Percentiles rank a stretch among this genome's conserved stretches.
Conservation (phyloP, 108 stramenopile genomes). For the Epithemia pelagica region DNA sequence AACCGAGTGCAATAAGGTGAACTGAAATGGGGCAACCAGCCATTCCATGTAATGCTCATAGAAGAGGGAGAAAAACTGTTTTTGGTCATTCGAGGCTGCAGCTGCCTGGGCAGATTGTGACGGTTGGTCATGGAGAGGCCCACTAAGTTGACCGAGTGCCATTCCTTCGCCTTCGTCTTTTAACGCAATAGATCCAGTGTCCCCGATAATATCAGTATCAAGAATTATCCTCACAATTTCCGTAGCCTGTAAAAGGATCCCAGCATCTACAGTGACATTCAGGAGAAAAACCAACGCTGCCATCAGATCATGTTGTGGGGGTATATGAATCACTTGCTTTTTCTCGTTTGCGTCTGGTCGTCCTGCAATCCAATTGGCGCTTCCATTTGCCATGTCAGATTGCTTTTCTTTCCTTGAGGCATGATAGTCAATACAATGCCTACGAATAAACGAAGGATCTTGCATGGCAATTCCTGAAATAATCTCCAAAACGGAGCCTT, state of each 20-base stretch:
- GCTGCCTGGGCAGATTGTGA: conserved; percentile 10
- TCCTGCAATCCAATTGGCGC: conserved; percentile 4
- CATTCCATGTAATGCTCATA: conserved; percentile 78
- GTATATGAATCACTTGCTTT: conserved; percentile 53
- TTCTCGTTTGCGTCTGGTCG: conserved; percentile 61
- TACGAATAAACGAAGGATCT: conserved; percentile 62
- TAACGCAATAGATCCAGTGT: conserved; percentile 38
- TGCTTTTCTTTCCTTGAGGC: conserved; percentile 13
- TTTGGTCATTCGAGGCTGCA: conserved; percentile 43
- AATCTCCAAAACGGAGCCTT: conserved; percentile 72
- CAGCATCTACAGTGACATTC: conserved; percentile 72
- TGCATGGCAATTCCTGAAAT: conserved; percentile 68
- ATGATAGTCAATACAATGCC: conserved; percentile 55
- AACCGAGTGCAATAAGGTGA: conserved; percentile 51
- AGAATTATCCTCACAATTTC: conserved; percentile 79
- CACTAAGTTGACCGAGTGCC: conserved; percentile 14
- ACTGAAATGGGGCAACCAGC: conserved; percentile 78
- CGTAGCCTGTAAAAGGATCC: conserved; percentile 66
- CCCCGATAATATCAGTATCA: conserved; percentile 72
- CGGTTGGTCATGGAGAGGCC: conserved; percentile 24
- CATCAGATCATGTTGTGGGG: conserved; percentile 63
- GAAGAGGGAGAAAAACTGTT: conserved; percentile 71
- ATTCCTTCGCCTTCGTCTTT: conserved; percentile 46
- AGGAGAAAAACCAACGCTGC: conserved; percentile 61
- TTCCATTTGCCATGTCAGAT: conserved; percentile 4